These are phyloP conservation scores for Yamadazyma sp. DNA, from an alignment of 1,139 yeast genomes.

Conservation along the genomic window DNA sequence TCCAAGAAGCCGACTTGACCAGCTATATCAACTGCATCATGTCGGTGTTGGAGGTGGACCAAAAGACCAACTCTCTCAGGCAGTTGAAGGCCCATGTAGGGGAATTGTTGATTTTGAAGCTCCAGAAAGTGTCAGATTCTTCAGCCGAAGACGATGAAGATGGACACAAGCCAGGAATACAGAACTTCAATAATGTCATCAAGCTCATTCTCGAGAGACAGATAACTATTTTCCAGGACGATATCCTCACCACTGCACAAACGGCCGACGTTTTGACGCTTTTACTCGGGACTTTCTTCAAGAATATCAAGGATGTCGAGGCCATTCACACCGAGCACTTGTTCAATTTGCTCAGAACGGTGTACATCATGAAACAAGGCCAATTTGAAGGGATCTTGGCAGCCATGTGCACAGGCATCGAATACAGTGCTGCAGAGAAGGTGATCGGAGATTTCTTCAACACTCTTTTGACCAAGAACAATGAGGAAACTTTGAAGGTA, in stretches of 20 bases:
- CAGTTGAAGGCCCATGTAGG: conserved; percentile 29
- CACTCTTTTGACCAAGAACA: conserved; percentile 33
- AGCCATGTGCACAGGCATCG: conserved; percentile 18
- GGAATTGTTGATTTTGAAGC: conserved; percentile 25
- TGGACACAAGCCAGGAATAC: neutral
- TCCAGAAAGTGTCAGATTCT: conserved; percentile 21
- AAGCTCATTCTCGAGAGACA: conserved; percentile 46
- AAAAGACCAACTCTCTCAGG: conserved; percentile 13
- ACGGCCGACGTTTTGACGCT: conserved; percentile 32
- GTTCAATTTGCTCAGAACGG: conserved; percentile 39
- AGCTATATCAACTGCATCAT: conserved; percentile 30
- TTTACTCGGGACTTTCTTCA: conserved; percentile 31
- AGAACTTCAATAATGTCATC: conserved; percentile 21
- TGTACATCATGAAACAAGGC: conserved; percentile 32
- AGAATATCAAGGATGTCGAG: conserved; percentile 18
- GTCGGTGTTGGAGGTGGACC: conserved; percentile 32
- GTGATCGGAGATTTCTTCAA: conserved; percentile 32
- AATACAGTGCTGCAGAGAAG: conserved; percentile 16
- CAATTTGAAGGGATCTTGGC: conserved; percentile 21
- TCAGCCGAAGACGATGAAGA: neutral
- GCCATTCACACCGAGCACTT: conserved; percentile 24
- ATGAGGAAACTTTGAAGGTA: conserved; percentile 34
- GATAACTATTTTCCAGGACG: conserved; percentile 35
- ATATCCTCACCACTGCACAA: conserved; percentile 29
- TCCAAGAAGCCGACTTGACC: conserved; percentile 26